Percentiles rank a stretch among this genome's conserved stretches.
phyloP scores from a whole-genome alignment of 2,329 filamentous ascomycete genomes.

The Annulohypoxylon truncatum region DNA sequence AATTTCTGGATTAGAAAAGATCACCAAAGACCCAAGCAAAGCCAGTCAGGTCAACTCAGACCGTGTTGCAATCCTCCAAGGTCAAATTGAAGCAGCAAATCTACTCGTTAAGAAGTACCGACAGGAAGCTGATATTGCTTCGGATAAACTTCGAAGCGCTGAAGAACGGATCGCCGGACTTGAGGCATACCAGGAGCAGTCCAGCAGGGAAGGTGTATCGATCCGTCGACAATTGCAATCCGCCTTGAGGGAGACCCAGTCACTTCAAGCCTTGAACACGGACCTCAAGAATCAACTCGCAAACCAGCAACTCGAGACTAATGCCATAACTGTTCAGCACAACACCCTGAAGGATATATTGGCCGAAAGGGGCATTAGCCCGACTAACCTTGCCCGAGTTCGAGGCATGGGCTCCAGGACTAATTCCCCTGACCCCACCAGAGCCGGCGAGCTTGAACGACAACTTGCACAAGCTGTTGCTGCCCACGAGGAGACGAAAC shows the following conservation, averaged over 20 bases:
- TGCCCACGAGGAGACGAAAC: constrained; percentile 87
- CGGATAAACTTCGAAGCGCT: constrained; percentile 88
- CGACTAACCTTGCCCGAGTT: constrained; percentile 76
- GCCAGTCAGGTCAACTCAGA: constrained; percentile 67
- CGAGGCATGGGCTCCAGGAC: constrained; percentile 79
- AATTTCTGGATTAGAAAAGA: constrained; percentile 82
- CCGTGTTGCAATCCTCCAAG: constrained; percentile 78
- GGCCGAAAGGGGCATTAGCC: constrained; percentile 86
- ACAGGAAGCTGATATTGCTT: constrained; percentile 84
- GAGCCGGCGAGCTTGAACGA: constrained; percentile 86
- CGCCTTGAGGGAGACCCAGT: constrained; percentile 83
- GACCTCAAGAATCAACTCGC: constrained; percentile 86
- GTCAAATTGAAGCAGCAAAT: constrained; percentile 82
- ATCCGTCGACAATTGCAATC: constrained; percentile 91
- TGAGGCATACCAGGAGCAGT: constrained; percentile 97
- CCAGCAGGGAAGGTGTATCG: constrained; percentile 89
- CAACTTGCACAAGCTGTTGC: constrained; percentile 82
- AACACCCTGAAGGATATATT: constrained; percentile 93
- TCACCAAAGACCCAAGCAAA: constrained; percentile 65
- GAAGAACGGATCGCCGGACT: constrained; percentile 97
- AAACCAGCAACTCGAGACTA: constrained; percentile 90
- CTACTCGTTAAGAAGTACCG: constrained; percentile 88
- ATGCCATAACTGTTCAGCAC: constrained; percentile 91
- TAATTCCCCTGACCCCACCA: constrained; percentile 81
- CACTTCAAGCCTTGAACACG: constrained; percentile 81